phyloP scores from a whole-genome alignment of 2,329 filamentous ascomycete species.

The Alternaria solani region DNA sequence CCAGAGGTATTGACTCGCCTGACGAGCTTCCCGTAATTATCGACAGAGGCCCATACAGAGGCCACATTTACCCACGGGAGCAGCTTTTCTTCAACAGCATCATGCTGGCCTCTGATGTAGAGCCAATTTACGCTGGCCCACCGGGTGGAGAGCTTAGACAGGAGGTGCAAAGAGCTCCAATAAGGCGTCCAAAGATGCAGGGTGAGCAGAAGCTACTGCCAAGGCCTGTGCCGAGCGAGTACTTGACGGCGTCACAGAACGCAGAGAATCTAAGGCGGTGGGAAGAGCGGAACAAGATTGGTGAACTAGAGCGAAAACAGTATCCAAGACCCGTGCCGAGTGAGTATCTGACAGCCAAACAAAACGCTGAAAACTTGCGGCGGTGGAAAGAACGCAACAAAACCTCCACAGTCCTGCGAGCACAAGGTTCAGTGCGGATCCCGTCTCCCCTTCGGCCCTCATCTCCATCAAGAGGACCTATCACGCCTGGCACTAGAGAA shows the following conservation, averaged over 20 bases:
- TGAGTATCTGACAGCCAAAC: conserved; percentile 1
- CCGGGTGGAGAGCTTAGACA: conserved; percentile 7
- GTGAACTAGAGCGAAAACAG: not conserved
- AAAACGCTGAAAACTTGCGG: not conserved
- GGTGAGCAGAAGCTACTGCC: not conserved
- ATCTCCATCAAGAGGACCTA: conserved; percentile 5
- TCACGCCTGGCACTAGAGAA: conserved; percentile 10
- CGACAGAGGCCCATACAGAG: conserved; percentile 23
- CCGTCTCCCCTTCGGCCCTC: not conserved
- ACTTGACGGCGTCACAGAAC: conserved; percentile 3
- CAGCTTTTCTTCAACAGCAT: conserved; percentile 31
- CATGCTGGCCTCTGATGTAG: conserved; percentile 23
- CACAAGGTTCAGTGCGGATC: not conserved
- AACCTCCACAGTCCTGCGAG: not conserved
- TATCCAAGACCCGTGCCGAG: conserved; percentile 2
- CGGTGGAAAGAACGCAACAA: not conserved
- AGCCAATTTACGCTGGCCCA: conserved; percentile 7
- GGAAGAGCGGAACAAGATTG: not conserved
- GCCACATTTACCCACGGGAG: conserved; percentile 19
- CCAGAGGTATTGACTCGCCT: conserved; percentile 3
- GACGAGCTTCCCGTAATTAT: conserved; percentile 20
- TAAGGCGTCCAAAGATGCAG: not conserved
- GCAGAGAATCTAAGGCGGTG: conserved; percentile 1
- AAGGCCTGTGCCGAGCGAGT: conserved; percentile 8
- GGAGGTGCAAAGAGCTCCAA: conserved; percentile 6